phyloP scores from a whole-genome alignment of 2,329 filamentous ascomycete genomes.

The Aschersonia sp. region DNA sequence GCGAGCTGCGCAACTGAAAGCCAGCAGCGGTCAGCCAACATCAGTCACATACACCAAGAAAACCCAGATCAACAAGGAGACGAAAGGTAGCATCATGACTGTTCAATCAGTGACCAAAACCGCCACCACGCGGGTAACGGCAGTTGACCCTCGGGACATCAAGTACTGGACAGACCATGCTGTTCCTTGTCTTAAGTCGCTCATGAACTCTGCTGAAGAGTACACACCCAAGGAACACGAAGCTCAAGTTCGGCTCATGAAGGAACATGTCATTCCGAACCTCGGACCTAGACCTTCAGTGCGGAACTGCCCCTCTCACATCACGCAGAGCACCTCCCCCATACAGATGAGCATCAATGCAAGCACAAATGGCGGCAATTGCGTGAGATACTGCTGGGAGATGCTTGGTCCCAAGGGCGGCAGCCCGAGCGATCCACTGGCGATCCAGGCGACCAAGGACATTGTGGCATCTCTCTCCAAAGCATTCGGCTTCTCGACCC shows the following conservation, averaged over 20 bases:
- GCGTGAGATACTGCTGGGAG: constrained; percentile 6
- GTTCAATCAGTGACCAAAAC: neutral
- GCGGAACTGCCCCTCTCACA: constrained; percentile 1
- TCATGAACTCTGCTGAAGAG: constrained; percentile 2
- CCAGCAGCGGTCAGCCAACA: no score
- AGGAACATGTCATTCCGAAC: constrained; percentile 3
- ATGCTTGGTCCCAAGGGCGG: constrained; percentile 3
- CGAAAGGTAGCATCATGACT: neutral
- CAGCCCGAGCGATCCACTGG: constrained; percentile 4
- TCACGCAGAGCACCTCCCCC: constrained; percentile 4
- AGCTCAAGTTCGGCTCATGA: constrained; percentile 2
- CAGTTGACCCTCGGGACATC: neutral
- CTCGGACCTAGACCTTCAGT: constrained; percentile 5
- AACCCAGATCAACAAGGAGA: no score
- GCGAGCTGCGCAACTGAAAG: no score
- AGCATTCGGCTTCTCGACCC: constrained; percentile 2
- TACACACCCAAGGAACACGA: constrained; percentile 3
- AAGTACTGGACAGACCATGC: constrained; percentile 3
- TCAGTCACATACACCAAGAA: no score
- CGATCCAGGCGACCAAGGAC: constrained; percentile 2
- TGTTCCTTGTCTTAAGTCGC: constrained; percentile 2
- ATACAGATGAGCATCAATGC: constrained; percentile 5
- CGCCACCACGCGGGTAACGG: neutral
- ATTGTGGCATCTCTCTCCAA: constrained; percentile 1
- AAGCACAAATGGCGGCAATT: neutral